Conservation (phyloP, 306 rosid species). For the Carpinus fangiana region DNA sequence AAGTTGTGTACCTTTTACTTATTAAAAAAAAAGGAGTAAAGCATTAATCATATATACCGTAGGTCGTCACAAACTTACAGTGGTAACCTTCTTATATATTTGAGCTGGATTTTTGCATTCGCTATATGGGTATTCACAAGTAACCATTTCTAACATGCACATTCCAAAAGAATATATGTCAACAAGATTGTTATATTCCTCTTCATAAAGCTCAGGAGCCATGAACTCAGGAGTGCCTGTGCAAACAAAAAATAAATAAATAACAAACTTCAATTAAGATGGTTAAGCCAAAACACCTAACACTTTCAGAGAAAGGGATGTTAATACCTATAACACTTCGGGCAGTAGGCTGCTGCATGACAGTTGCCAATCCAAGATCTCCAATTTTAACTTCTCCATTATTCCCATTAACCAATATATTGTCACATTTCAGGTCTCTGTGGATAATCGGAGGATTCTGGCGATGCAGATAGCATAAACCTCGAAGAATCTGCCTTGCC, state of each 20-base stretch:
- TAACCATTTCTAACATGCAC: slow-evolving; percentile 89
- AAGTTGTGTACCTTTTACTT: too few species aligned
- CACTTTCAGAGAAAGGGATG: not conserved
- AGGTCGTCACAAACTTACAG: slow-evolving; percentile 54
- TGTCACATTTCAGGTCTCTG: slow-evolving; percentile 94
- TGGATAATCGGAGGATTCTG: slow-evolving; percentile 83
- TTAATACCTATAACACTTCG: slow-evolving; percentile 76
- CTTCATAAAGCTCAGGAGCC: slow-evolving; percentile 99
- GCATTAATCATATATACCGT: slow-evolving; percentile 5
- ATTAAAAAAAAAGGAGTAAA: not conserved
- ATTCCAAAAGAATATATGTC: slow-evolving; percentile 95
- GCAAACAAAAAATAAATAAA: slow-evolving; percentile 8
- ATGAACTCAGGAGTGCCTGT: slow-evolving; percentile 96
- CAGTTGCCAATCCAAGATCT: slow-evolving; percentile 89
- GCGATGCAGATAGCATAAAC: slow-evolving; percentile 73
- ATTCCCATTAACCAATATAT: slow-evolving; percentile 84
- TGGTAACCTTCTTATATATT: slow-evolving; percentile 85
- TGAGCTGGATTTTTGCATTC: slow-evolving; percentile 93
- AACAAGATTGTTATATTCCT: slow-evolving; percentile 86
- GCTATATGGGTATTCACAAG: slow-evolving; percentile 85
- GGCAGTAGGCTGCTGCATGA: slow-evolving; percentile 89
- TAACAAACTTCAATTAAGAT: slow-evolving; percentile 4
- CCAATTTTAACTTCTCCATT: slow-evolving; percentile 85
- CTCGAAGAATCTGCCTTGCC: slow-evolving; percentile 90
- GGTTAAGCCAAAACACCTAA: slow-evolving; percentile 3